Conservation (phyloP, 208 protist genomes). For the Trichomonas vaginalis region DNA sequence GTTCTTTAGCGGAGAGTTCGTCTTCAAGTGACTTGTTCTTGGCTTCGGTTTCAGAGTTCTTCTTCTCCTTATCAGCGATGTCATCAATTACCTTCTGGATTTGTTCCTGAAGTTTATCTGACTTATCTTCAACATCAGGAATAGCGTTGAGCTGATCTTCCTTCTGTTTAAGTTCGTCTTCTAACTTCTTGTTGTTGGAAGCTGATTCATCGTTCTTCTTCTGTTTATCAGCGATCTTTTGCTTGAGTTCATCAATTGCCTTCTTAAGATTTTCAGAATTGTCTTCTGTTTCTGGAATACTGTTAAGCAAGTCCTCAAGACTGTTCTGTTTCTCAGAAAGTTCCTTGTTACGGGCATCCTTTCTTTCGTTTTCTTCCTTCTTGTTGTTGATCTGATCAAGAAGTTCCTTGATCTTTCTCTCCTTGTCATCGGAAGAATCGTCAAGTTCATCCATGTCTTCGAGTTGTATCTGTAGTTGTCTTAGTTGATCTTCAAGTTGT, state of each 20-base stretch:
- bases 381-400: not conserved
- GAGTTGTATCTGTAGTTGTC: not conserved
- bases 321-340: not conserved
- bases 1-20: too few relatives aligned
- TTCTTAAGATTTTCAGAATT: not conserved
- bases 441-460: not conserved
- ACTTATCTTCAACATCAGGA: too few relatives aligned
- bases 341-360: not conserved
- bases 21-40: not conserved
- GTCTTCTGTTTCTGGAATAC: not conserved
- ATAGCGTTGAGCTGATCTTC: too few relatives aligned
- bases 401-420: not conserved
- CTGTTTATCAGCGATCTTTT: not conserved
- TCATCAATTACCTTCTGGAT: too few relatives aligned
- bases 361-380: not conserved
- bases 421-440: not conserved
- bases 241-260: not conserved
- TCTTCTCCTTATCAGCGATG: too few relatives aligned
- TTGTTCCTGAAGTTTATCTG: too few relatives aligned
- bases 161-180: too few relatives aligned
- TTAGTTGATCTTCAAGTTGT: not conserved
- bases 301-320: not conserved
- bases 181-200: too few relatives aligned
- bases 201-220: too few relatives aligned
- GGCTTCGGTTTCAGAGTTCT: not conserved